Percentiles rank a stretch among this genome's conserved stretches.
Conservation (phyloP, 495 filamentous ascomycete genomes). For the Hypoxylon fragiforme region DNA sequence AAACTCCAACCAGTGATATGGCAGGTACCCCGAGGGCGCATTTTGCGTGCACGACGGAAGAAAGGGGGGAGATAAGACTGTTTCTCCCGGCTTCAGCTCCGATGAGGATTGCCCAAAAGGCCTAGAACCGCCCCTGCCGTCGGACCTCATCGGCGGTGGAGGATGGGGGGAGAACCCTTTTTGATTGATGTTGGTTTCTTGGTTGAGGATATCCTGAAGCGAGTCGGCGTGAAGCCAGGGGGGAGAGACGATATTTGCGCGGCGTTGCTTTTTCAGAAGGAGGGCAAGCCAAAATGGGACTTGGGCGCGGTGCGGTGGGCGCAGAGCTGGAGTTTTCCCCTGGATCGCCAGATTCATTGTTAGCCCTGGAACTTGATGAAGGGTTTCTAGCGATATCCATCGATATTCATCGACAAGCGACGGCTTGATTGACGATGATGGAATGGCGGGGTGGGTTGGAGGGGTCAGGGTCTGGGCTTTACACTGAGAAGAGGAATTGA, state of each 20-base stretch:
- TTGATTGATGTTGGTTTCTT: conserved; percentile 69
- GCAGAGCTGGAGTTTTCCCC: conserved; percentile 76
- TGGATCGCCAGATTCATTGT: conserved; percentile 44
- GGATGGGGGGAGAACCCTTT: conserved; percentile 75
- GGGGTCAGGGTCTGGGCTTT: conserved; percentile 44
- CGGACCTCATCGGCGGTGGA: conserved; percentile 56
- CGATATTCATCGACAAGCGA: neutral
- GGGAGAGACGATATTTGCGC: conserved; percentile 91
- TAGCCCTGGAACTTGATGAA: conserved; percentile 14
- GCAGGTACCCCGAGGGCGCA: conserved; percentile 67
- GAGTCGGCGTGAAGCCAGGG: conserved; percentile 79
- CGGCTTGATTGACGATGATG: neutral
- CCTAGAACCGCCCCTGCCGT: conserved; percentile 42
- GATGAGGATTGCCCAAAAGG: conserved; percentile 30
- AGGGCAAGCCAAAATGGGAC: conserved; percentile 97
- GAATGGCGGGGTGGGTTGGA: conserved; percentile 29
- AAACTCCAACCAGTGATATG: conserved; percentile 93
- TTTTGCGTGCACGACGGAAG: conserved; percentile 60
- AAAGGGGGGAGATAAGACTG: conserved; percentile 60
- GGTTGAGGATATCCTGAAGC: conserved; percentile 72
- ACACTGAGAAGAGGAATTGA: conserved; percentile 82
- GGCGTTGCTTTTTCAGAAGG: conserved; percentile 89
- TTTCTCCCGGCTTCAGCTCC: conserved; percentile 33
- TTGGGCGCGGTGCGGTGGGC: conserved; percentile 76
- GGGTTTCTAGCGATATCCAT: too few relatives aligned